Evolutionary conservation across 1,284 basidiomycete species (phyloP).

Genomic region (Sutorius eximius): DNA sequence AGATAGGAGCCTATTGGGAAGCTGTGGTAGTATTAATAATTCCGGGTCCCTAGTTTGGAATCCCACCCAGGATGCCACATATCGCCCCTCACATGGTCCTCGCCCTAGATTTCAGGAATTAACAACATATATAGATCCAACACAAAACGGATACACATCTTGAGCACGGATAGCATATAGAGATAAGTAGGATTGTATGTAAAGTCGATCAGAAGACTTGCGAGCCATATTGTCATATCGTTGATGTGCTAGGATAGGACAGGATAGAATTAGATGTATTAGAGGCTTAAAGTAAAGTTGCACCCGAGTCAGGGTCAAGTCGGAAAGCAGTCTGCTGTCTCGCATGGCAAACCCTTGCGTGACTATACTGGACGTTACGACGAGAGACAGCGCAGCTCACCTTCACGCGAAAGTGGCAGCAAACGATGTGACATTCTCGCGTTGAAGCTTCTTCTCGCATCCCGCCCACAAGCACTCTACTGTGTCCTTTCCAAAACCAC

Average conservation of each 20-base stretch:
- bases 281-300: not conserved
- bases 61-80: too few species aligned
- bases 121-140: not conserved
- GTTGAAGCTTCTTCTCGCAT: conserved; percentile 10
- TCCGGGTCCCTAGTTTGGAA: too few species aligned
- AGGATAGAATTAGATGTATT: not conserved
- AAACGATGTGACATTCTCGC: conserved; percentile 25
- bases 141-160: not conserved
- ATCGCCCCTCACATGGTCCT: too few species aligned
- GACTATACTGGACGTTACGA: conserved; percentile 17
- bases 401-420: conserved; percentile 13
- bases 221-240: not conserved
- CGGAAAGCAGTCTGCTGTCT: not conserved
- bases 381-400: conserved; percentile 21
- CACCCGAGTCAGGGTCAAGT: not conserved
- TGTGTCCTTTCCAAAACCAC: conserved; percentile 4
- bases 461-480: conserved; percentile 9
- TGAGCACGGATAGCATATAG: not conserved
- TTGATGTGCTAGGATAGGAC: not conserved
- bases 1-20: too few species aligned
- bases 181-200: not conserved
- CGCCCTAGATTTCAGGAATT: not conserved
- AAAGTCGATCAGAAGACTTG: not conserved
- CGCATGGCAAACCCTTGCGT: conserved; percentile 10
- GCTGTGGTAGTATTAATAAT: too few species aligned